Percentiles rank a stretch among this genome's conserved stretches.
Conservation (phyloP, 176 grass and related monocot species). For the Tillandsia leiboldiana region DNA sequence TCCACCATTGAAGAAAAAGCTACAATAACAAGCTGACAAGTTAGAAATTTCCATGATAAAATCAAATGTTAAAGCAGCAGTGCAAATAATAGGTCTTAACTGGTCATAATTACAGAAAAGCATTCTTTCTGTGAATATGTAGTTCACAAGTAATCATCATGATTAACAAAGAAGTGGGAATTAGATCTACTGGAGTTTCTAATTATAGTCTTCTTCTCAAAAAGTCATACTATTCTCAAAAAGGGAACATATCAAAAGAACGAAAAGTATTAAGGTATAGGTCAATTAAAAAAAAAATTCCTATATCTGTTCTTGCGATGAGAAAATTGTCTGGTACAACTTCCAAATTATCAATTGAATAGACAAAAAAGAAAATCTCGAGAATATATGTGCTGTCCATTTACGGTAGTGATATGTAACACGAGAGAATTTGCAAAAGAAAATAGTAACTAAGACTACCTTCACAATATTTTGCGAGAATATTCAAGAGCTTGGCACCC, state of each 20-base stretch:
- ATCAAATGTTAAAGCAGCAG: background rate
- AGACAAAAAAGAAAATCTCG: background rate
- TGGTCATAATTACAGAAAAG: background rate
- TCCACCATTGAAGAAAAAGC: slow-evolving; percentile 95
- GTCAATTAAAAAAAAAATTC: background rate
- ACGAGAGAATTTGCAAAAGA: slow-evolving; percentile 9
- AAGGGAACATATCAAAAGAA: background rate
- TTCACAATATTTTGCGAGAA: slow-evolving; percentile 97
- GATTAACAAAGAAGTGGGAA: no score
- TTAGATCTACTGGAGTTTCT: no score
- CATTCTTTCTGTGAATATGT: no score
- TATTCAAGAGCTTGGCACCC: slow-evolving; percentile 78
- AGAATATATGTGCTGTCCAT: background rate
- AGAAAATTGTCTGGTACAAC: background rate
- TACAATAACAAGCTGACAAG: slow-evolving; percentile 12
- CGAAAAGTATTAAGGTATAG: background rate
- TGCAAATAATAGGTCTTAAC: background rate
- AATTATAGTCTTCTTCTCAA: background rate
- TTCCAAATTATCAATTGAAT: background rate
- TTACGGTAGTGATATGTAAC: no score
- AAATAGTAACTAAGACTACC: slow-evolving; percentile 30
- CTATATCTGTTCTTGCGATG: background rate
- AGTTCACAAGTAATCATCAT: no score
- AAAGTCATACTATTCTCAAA: background rate
- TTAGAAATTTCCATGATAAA: background rate